These are phyloP conservation scores for Halenospora varia DNA, from an alignment of 495 filamentous ascomycete genomes.

Conservation along the genomic window DNA sequence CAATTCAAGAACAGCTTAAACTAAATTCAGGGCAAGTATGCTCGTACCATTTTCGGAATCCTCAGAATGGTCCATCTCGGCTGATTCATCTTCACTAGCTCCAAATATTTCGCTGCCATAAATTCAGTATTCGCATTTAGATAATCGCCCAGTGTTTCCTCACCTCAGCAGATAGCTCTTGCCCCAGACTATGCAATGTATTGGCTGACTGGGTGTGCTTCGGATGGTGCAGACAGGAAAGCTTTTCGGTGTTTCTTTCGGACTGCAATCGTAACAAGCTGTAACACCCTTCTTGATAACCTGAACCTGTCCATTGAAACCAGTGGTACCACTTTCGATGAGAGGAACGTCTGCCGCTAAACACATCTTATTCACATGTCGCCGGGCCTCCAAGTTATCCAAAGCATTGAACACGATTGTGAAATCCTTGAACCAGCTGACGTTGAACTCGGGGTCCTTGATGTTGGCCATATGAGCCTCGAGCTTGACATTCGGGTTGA, in stretches of 20 bases:
- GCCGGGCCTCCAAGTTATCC: conserved; percentile 90
- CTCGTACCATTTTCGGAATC: conserved; percentile 70
- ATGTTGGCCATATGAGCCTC: conserved; percentile 93
- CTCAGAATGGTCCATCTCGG: conserved; percentile 70
- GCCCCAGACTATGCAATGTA: conserved; percentile 99
- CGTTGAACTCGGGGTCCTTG: conserved; percentile 85
- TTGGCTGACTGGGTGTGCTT: conserved; percentile 89
- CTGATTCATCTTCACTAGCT: conserved; percentile 76
- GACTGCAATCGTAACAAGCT: conserved; percentile 93
- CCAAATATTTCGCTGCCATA: conserved; percentile 74
- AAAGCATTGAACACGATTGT: conserved; percentile 92
- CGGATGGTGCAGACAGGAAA: conserved; percentile 97
- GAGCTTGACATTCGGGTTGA: conserved; percentile 86
- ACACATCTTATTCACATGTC: conserved; percentile 98
- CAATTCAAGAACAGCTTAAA: neutral
- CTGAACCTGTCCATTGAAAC: conserved; percentile 97
- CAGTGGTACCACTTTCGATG: conserved; percentile 95
- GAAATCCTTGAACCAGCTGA: conserved; percentile 85
- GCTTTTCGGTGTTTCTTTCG: conserved; percentile 82
- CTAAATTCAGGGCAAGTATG: neutral
- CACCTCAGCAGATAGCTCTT: conserved; percentile 93
- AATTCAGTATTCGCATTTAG: neutral
- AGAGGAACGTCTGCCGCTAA: conserved; percentile 84
- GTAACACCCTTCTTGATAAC: conserved; percentile 92
- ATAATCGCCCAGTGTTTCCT: conserved; percentile 10